These are phyloP conservation scores for Chenopodium formosanum DNA, from an alignment of 148 eudicot species.

Conservation along the genomic window DNA sequence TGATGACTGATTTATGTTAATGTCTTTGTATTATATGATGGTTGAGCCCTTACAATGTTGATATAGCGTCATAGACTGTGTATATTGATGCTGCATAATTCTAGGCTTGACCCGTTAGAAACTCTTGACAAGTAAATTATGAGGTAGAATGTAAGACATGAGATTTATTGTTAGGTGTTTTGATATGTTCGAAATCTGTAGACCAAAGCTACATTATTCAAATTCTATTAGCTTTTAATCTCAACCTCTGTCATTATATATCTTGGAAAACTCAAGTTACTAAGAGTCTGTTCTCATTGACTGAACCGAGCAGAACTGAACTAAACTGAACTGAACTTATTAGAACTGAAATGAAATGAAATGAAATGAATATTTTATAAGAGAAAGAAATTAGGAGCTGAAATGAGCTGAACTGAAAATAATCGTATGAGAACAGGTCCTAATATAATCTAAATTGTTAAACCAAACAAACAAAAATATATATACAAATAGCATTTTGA, in stretches of 20 bases:
- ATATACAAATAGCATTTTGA: too few relatives aligned
- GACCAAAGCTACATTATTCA: not conserved
- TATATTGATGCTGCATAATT: slow-evolving; percentile 2
- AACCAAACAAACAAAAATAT: too few relatives aligned
- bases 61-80: not conserved
- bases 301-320: too few relatives aligned
- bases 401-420: too few relatives aligned
- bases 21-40: not conserved
- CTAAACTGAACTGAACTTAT: too few relatives aligned
- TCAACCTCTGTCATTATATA: not conserved
- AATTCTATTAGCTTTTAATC: not conserved
- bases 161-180: not conserved
- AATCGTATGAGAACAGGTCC: too few relatives aligned
- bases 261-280: not conserved
- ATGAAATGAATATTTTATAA: too few relatives aligned
- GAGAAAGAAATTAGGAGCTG: too few relatives aligned
- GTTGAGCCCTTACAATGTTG: not conserved
- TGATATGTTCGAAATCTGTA: not conserved
- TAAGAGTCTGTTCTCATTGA: too few relatives aligned
- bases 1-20: slow-evolving; percentile 20
- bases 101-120: not conserved
- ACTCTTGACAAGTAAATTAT: not conserved
- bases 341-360: too few relatives aligned
- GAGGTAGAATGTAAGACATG: slow-evolving; percentile 1
- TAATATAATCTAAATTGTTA: too few relatives aligned